Base-by-base conservation (phyloP, 768 basidiomycete genomes). In the Botryobasidium botryosum region DNA sequence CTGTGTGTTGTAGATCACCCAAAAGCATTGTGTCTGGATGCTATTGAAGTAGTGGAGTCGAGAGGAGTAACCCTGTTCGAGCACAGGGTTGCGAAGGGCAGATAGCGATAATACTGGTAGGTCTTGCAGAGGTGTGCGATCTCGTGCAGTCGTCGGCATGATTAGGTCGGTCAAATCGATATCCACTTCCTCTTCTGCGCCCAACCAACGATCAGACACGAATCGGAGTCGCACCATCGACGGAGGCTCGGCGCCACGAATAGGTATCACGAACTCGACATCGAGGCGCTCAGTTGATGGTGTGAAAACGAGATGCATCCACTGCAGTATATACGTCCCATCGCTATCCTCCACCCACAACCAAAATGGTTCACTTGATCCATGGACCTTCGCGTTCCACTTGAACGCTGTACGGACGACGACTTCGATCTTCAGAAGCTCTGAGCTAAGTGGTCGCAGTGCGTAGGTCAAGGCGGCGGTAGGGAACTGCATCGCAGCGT, bases 311-410 rank as follows among this genome's bases (percentile, higher is more conserved):
- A 91, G 61, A 53, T 81, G 76, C 1, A 76, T 65, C 43, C 81
- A 68, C 56, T 92, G 90, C 8, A 90, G 70, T 54, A 97, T 91
- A 29, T 70, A 70, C n/a, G 70, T 51, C n/a, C 76, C 79, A 27
- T 79, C 71, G 29, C 78, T 68, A 54, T 91, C 87, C 62, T 97
- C 90, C 2, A 94, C 64, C 94, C 94, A 97, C 25, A 99, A 60
- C 79, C 86, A 96, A 62, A 96, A 96, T 1, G 86, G 80, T 59
- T 97, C 87, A 2, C 66, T 64, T 8, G 63, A 65, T 0, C 80
- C 82, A 53, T 94, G 90, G 2, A 78, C 53, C 57, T 73, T 81
- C 21, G 64, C 53, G 52, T 67, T 80, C 92, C 94, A 97, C 12
- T 70, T 70, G 60, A 96, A 99, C 5, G 68, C 61, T 21, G 75